Base-by-base conservation (phyloP, 768 basidiomycete genomes). In the Phanerochaete carnosa region DNA sequence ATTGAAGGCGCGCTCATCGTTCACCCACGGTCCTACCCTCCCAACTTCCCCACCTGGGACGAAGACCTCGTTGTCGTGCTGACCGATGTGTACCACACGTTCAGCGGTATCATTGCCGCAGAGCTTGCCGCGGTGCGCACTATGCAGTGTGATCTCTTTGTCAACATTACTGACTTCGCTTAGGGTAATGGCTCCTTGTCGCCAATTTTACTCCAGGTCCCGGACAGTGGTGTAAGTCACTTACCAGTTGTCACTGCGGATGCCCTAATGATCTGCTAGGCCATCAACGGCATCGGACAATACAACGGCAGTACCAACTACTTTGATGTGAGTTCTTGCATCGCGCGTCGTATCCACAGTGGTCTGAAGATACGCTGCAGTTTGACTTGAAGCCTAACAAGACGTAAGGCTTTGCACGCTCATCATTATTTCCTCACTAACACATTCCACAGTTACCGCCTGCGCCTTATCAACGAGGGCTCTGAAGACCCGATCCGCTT, bases 381-480 rank as follows among this genome's bases (percentile, higher is more conserved):
- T 70, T 77, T 55, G 64, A 72, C 32, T 61, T 81, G 49, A n/a
- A n/a, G n/a, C n/a, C n/a, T 65, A 70, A 74, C 64, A 68, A 70
- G 45, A 65, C n/a, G n/a, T n/a, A 68, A 26, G 22, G 22, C 19
- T 49, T 50, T 16, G 43, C 53, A 54, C 64, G 66, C 45, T 64
- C 63, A 29, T 62, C 70, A 2, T 56, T 19, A 68, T 54, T 52
- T 72, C 69, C 69, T 77, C 57, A 65, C 73, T 29, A 56, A 68
- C 74, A 25, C 72, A 75, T 74, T 23, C 46, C 11, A 73, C n/a
- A n/a, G n/a, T 19, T 81, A 81, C 62, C 82, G 82, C 55, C 66
- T 84, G 28, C 80, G 82, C 49, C 62, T 83, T 35, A 69, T 80
- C 61, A 79, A 84, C 71, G 69, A 77, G 37, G 82, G 78, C 32